Conservation (phyloP, 2,329 filamentous ascomycete species). For the Emmonsiellopsis sp. region DNA sequence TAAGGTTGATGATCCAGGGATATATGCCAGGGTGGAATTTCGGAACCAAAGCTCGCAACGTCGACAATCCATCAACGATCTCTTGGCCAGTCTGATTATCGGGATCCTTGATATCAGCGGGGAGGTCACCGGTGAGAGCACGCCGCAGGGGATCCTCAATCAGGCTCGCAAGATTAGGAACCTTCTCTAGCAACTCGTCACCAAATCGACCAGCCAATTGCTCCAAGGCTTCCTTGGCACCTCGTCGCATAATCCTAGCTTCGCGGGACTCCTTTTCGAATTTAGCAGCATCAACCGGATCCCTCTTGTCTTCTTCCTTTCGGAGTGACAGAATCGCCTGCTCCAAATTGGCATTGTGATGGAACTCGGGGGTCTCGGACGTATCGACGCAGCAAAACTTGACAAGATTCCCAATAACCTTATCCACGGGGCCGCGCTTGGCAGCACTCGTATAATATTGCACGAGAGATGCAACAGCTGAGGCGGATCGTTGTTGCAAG, state of each 20-base stretch:
- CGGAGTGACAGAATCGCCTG: slow-evolving; percentile 83
- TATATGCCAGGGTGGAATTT: slow-evolving; percentile 69
- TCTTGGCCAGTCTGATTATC: slow-evolving; percentile 76
- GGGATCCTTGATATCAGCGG: slow-evolving; percentile 62
- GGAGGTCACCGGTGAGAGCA: slow-evolving; percentile 65
- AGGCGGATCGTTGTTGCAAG: slow-evolving; percentile 76
- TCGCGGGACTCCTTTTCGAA: slow-evolving; percentile 84
- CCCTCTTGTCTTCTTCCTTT: slow-evolving; percentile 92
- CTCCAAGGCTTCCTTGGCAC: slow-evolving; percentile 89
- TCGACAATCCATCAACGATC: slow-evolving; percentile 87
- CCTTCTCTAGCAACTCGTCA: slow-evolving; percentile 63
- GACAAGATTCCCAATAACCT: slow-evolving; percentile 88
- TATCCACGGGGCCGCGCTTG: slow-evolving; percentile 79
- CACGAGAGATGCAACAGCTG: slow-evolving; percentile 76
- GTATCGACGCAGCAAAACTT: slow-evolving; percentile 98
- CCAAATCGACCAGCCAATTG: slow-evolving; percentile 77
- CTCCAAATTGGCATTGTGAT: slow-evolving; percentile 68
- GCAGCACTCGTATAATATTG: slow-evolving; percentile 72
- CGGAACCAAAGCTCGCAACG: slow-evolving; percentile 85
- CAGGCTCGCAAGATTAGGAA: slow-evolving; percentile 70
- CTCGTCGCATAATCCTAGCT: slow-evolving; percentile 80
- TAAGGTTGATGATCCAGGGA: slow-evolving; percentile 69
- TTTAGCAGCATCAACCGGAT: slow-evolving; percentile 81
- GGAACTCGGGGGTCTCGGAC: slow-evolving; percentile 92
- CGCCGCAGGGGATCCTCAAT: slow-evolving; percentile 73